Base-by-base conservation (phyloP, 495 filamentous ascomycete species). In the Opeltia flavorubescens region DNA sequence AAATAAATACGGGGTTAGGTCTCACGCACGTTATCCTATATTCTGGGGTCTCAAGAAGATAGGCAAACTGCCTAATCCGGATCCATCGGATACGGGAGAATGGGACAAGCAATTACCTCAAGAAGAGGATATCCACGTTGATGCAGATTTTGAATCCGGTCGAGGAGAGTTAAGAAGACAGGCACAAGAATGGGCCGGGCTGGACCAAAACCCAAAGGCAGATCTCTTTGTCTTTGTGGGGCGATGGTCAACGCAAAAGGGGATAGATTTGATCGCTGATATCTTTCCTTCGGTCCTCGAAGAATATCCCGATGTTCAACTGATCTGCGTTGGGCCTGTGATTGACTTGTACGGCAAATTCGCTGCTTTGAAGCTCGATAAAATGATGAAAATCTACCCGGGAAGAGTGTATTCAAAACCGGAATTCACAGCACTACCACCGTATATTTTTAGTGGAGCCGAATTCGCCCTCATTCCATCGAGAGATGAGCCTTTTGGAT, bases 261-360 rank as follows among this genome's bases (percentile, higher is more conserved):
- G 83, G 25, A 69, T 86, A 42, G 83, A 87, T 59, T 65, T 86
- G n/a, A 86, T 87, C 48, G 83, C 83, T 20, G 83, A 87, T 57
- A 75, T 86, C n/a, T 78, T 85, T 63, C 81, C 83, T 33, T 68
- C 72, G 35, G 71, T 87, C 44, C 63, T 87, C 17, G 81, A 86
- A 50, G 64, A 76, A 50, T 68, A 78, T 50, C 71, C 74, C 13
- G 77, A 78, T 39, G 78, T 76, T 2, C 83, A 87, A 51, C 62
- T 87, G 1, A 80, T 87, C 33, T 80, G 76, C 55, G 60, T 86
- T 41, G 83, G 83, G 0, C 83, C 83, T 0, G 74, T 83, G 30
- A 85, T 87, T 55, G 83, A 87, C 63, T 67, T 87, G 1, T 85
- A 86, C 60, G 83, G 83, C 24, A 81, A 78, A 49, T 87, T 87